phyloP scores from a whole-genome alignment of 169 alveolate species.

The Eimeria mitis region DNA sequence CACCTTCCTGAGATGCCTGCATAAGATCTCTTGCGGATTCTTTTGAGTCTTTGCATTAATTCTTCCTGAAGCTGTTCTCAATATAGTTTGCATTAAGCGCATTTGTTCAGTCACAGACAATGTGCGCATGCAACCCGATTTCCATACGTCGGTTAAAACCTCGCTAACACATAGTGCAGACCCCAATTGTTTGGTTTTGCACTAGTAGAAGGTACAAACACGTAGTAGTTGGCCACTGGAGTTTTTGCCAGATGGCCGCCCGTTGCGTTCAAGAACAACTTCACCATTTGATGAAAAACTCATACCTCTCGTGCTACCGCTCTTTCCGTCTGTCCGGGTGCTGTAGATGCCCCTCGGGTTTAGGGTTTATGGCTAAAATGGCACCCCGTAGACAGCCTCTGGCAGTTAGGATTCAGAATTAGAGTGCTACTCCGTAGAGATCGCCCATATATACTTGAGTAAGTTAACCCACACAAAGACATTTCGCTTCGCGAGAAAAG shows the following conservation, averaged over 20 bases:
- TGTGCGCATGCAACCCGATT: neutral
- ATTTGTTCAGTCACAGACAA: neutral
- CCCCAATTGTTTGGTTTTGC: neutral
- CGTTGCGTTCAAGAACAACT: neutral
- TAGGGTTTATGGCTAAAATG: no score
- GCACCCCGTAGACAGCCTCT: no score
- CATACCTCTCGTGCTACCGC: neutral
- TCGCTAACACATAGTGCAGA: neutral
- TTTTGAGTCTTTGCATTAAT: neutral
- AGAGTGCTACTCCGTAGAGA: no score
- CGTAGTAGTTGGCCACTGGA: neutral
- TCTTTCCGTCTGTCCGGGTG: neutral
- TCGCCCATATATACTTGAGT: no score
- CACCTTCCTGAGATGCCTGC: neutral
- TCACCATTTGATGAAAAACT: neutral
- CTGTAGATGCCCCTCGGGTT: neutral
- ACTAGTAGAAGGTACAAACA: neutral
- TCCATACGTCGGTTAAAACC: neutral
- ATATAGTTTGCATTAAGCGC: neutral
- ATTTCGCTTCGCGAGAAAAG: no score
- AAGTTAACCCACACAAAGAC: no score
- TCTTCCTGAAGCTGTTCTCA: neutral
- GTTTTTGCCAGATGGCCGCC: neutral
- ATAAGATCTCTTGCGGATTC: constrained; percentile 15
- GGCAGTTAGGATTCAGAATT: no score